Evolutionary conservation across 2,329 filamentous ascomycete genomes (phyloP).

Genomic region (Gaeumannomyces sp.): DNA sequence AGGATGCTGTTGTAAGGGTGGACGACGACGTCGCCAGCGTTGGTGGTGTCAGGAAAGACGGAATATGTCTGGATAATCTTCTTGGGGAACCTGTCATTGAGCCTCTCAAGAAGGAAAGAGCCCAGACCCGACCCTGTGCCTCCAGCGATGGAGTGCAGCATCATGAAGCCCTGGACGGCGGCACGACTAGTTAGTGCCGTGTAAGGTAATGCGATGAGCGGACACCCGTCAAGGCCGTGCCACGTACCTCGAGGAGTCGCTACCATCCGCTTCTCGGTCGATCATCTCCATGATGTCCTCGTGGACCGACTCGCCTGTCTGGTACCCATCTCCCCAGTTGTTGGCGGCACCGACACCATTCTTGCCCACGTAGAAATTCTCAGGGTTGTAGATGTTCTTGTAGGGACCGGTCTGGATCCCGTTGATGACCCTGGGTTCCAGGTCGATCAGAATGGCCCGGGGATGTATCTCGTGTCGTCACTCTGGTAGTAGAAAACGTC

Average conservation of each 20-base stretch:
- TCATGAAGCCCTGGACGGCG: conserved; percentile 75
- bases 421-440: conserved; percentile 90
- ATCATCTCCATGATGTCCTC: conserved; percentile 99
- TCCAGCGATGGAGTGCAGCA: conserved; percentile 95
- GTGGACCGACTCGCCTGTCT: conserved; percentile 82
- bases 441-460: conserved; percentile 86
- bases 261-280: conserved; percentile 94
- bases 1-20: conserved; percentile 97
- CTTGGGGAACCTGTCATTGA: conserved; percentile 97
- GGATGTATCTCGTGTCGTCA: conserved; percentile 97
- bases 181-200: background rate
- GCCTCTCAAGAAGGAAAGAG: conserved; percentile 85
- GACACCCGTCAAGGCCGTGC: background rate
- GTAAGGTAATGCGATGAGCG: background rate
- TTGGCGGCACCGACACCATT: conserved; percentile 91
- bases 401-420: conserved; percentile 89
- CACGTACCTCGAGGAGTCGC: conserved; percentile 84
- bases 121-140: conserved; percentile 95
- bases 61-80: conserved; percentile 99
- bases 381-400: conserved; percentile 98
- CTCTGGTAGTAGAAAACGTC: conserved; percentile 99
- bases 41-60: conserved; percentile 91
- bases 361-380: conserved; percentile 97
- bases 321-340: conserved; percentile 97
- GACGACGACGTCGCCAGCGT: conserved; percentile 83